Conservation (phyloP, 371 early-diverging fungal genomes). For the Lichtheimia hyalospora region DNA sequence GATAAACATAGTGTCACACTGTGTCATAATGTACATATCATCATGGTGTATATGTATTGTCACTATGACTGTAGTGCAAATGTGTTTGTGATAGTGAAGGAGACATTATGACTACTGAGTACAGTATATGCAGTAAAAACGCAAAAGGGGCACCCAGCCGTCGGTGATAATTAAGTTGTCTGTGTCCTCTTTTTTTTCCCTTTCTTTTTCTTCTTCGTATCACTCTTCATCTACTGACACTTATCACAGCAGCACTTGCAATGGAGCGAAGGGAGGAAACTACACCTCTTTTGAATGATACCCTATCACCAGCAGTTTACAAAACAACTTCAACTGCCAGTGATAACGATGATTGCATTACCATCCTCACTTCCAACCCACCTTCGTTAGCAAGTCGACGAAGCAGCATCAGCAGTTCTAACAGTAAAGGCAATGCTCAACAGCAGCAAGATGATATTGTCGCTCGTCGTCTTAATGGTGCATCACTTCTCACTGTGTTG, state of each 20-base stretch:
- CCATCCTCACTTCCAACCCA: conserved; percentile 28
- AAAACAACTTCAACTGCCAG: not conserved
- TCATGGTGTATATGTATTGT: no score
- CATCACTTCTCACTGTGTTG: conserved; percentile 32
- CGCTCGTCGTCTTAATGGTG: conserved; percentile 36
- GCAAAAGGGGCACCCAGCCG: no score
- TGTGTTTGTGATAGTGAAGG: no score
- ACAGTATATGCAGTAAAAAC: no score
- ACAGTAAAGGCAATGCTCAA: conserved; percentile 6
- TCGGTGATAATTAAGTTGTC: no score
- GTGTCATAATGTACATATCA: no score
- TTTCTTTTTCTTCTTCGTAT: conserved; percentile 2
- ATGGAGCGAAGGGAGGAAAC: conserved; percentile 21
- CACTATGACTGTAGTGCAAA: no score
- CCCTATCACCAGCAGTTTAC: conserved; percentile 1
- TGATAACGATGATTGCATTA: conserved; percentile 25
- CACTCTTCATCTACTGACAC: no score
- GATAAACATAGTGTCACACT: no score
- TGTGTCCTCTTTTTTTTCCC: conserved; percentile 7
- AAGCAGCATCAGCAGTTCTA: not conserved
- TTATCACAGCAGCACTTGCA: not conserved
- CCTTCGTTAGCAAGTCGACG: conserved; percentile 16
- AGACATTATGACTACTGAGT: no score
- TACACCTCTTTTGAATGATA: conserved; percentile 26
- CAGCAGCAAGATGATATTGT: conserved; percentile 24